Evolutionary conservation across 176 grass and related monocot genomes (phyloP), one percentile per base, ranked within the genome.

Genomic region (Triticum monococcum): DNA sequence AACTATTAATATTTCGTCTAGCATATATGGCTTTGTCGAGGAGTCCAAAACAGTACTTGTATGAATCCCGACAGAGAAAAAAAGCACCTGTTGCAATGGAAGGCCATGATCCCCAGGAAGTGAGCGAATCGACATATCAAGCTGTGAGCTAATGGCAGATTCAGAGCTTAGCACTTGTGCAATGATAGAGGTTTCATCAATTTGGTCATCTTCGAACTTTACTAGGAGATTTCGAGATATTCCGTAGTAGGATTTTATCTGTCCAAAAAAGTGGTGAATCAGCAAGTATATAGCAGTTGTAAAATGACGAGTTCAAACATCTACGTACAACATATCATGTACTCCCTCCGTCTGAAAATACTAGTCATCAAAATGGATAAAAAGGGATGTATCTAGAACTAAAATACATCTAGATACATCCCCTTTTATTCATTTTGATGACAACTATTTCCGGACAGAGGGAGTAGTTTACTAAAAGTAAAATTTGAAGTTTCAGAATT

Each of bases 161-260:
- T 94, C 90, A 1, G 94, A 94, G 79, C 92, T 96, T 76, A 98
- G 72, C 61, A 98, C 87, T 96, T 96, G 94, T 50, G 90, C 92
- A 56, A 96, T 81, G 26, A 64, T 96, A 36, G 92, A 81, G 22
- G 97, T 98, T 88, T 98, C 97, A 86, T 98, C 97, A 33, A 98
- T 98, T 78, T 85, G 88, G 87, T 98, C 97, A 76, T 98, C 94
- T 82, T 98, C 91, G 24, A 98, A 98, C 80, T 98, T 98, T 84
- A 98, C 86, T 36, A 98, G 77, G 85, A 98, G 94, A 68, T 98
- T 98, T 64, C 89, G 92, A 66, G 94, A 98, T 88, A 98, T 73
- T 75, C 97, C 97, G 79, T 96, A 98, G 80, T 96, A 98, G 20
- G 94, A 94, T 87, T 90, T 98, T 94, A 98, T 88, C 97, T 98